Conservation (phyloP, 192 early-diverging fungal genomes). For the Diversispora eburnea region DNA sequence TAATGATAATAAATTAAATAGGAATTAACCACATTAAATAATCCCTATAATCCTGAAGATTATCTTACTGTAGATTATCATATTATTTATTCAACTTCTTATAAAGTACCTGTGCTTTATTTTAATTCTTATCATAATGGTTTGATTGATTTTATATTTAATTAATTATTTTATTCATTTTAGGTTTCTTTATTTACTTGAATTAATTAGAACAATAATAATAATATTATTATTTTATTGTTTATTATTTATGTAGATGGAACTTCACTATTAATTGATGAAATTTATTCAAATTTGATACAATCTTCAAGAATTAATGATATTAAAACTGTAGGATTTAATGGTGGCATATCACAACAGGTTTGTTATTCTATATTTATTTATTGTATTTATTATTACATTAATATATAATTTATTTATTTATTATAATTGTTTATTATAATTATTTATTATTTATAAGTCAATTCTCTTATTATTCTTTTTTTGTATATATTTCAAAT, state of each 20-base stretch:
- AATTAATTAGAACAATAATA: neutral
- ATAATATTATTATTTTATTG: neutral
- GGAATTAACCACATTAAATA: neutral
- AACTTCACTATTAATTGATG: slow-evolving; percentile 34
- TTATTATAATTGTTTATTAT: too few species aligned
- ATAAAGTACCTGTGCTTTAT: slow-evolving; percentile 58
- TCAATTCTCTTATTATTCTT: too few species aligned
- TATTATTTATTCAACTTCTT: slow-evolving; percentile 57
- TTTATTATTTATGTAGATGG: slow-evolving; percentile 32
- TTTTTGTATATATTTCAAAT: too few species aligned
- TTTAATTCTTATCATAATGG: slow-evolving; percentile 51
- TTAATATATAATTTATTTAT: neutral
- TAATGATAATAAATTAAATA: neutral
- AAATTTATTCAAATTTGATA: slow-evolving; percentile 43
- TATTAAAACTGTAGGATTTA: slow-evolving; percentile 34
- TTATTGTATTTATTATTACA: neutral
- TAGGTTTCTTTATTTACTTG: neutral
- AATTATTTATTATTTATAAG: too few species aligned
- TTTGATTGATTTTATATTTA: slow-evolving; percentile 11
- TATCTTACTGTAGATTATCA: slow-evolving; percentile 49
- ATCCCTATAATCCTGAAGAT: neutral
- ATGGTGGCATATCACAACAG: slow-evolving; percentile 44
- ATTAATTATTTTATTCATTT: neutral
- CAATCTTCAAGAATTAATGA: slow-evolving; percentile 32
- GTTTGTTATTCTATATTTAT: neutral